Percentiles rank a stretch among this genome's conserved stretches.
These are phyloP conservation scores for Rhizophagus clarus DNA, from an alignment of 192 early-diverging fungal species.

Conservation along the genomic window DNA sequence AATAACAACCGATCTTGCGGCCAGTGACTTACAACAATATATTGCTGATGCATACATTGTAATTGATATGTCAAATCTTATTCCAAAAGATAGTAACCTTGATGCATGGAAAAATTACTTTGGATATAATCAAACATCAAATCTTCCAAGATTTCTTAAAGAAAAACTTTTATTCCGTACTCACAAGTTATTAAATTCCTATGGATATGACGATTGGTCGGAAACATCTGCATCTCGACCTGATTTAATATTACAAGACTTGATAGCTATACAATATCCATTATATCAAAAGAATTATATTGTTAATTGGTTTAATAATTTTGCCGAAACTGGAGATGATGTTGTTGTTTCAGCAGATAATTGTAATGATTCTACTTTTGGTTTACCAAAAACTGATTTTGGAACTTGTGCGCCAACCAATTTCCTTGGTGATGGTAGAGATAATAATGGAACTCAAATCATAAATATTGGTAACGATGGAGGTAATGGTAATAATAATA, in stretches of 20 bases:
- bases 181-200: neutral
- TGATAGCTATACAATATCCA: constrained; percentile 38
- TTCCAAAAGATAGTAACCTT: neutral
- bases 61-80: constrained; percentile 26
- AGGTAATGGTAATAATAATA: neutral
- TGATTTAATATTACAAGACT: constrained; percentile 32
- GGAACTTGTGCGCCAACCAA: neutral
- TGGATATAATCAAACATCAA: neutral
- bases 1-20: neutral
- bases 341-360: neutral
- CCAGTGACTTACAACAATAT: neutral
- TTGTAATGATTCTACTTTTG: neutral
- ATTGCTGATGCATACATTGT: constrained; percentile 3
- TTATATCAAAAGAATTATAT: constrained; percentile 23
- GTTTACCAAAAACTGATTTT: neutral
- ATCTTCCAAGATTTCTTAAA: constrained; percentile 20
- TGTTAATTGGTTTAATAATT: constrained; percentile 25
- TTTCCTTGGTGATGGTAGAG: neutral
- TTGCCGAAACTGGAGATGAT: neutral
- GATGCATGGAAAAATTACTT: constrained; percentile 16
- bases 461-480: neutral
- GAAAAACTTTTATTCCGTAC: constrained; percentile 28
- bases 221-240: constrained; percentile 30
- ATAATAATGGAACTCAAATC: neutral
- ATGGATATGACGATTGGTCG: constrained; percentile 30